phyloP scores from a whole-genome alignment of 495 filamentous ascomycete genomes.

The Annulohypoxylon maeteangense region DNA sequence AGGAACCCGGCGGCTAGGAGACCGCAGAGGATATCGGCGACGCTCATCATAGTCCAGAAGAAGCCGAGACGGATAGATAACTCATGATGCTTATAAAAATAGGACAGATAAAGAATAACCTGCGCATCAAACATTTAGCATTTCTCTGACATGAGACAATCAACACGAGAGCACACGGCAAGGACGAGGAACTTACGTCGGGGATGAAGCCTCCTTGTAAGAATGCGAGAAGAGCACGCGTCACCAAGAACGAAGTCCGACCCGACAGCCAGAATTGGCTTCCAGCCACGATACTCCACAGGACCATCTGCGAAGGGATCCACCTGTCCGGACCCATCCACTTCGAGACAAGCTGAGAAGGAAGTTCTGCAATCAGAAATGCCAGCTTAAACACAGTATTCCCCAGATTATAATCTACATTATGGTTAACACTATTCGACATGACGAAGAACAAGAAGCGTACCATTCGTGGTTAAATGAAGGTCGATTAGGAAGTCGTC shows the following conservation, averaged over 20 bases:
- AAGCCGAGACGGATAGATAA: slow-evolving; percentile 54
- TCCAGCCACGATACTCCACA: slow-evolving; percentile 75
- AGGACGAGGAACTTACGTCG: slow-evolving; percentile 34
- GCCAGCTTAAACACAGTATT: slow-evolving; percentile 75
- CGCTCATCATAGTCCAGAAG: slow-evolving; percentile 72
- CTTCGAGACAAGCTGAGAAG: slow-evolving; percentile 78
- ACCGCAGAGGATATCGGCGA: slow-evolving; percentile 71
- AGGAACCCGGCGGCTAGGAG: slow-evolving; percentile 78
- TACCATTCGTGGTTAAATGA: slow-evolving; percentile 72
- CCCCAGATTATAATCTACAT: slow-evolving; percentile 72
- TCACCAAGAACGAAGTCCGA: slow-evolving; percentile 65
- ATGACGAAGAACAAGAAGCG: neutral
- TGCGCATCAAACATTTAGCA: slow-evolving; percentile 16
- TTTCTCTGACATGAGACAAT: neutral
- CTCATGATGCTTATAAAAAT: slow-evolving; percentile 50
- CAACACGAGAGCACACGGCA: too few relatives aligned
- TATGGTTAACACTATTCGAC: slow-evolving; percentile 20
- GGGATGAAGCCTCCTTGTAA: slow-evolving; percentile 76
- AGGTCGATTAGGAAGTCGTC: slow-evolving; percentile 73
- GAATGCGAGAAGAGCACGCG: slow-evolving; percentile 71
- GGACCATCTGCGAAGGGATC: slow-evolving; percentile 83
- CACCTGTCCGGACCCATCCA: slow-evolving; percentile 78
- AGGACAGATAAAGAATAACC: slow-evolving; percentile 39
- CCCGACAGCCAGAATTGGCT: slow-evolving; percentile 72
- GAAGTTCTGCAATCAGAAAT: slow-evolving; percentile 76